These are phyloP conservation scores for Wickerhamomyces bisporus DNA, from an alignment of 805 yeast species.

Conservation along the genomic window DNA sequence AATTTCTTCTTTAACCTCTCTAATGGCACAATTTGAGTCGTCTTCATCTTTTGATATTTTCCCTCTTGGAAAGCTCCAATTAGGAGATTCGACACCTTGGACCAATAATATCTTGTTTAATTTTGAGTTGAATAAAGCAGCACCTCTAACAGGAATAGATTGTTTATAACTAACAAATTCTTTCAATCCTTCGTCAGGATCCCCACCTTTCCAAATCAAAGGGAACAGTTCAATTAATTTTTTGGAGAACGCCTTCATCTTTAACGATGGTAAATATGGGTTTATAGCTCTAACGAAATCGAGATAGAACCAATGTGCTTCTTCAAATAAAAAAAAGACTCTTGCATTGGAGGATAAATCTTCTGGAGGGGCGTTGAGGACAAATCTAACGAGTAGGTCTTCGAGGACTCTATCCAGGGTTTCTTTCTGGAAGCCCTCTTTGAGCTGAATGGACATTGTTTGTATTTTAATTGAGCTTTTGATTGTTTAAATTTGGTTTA, in stretches of 20 bases:
- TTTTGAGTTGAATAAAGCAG: conserved; percentile 72
- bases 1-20: conserved; percentile 92
- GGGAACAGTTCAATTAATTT: conserved; percentile 67
- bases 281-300: conserved; percentile 74
- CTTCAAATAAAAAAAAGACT: conserved; percentile 90
- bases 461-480: conserved; percentile 1
- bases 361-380: conserved; percentile 87
- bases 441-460: conserved; percentile 61
- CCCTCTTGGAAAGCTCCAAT: conserved; percentile 97
- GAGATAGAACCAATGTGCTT: conserved; percentile 96
- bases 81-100: conserved; percentile 72
- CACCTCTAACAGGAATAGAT: conserved; percentile 94
- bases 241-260: conserved; percentile 71
- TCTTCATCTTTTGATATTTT: conserved; percentile 91
- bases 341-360: conserved; percentile 78
- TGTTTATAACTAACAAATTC: conserved; percentile 82
- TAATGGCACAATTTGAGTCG: conserved; percentile 81
- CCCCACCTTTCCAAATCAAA: conserved; percentile 77
- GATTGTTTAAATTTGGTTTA: not conserved
- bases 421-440: conserved; percentile 51
- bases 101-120: conserved; percentile 72
- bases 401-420: conserved; percentile 72
- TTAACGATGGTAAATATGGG: conserved; percentile 70
- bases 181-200: conserved; percentile 69
- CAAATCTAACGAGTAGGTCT: conserved; percentile 84